Evolutionary conservation across 2,329 filamentous ascomycete species (phyloP).

Genomic region (Pseudogymnoascus sp.): DNA sequence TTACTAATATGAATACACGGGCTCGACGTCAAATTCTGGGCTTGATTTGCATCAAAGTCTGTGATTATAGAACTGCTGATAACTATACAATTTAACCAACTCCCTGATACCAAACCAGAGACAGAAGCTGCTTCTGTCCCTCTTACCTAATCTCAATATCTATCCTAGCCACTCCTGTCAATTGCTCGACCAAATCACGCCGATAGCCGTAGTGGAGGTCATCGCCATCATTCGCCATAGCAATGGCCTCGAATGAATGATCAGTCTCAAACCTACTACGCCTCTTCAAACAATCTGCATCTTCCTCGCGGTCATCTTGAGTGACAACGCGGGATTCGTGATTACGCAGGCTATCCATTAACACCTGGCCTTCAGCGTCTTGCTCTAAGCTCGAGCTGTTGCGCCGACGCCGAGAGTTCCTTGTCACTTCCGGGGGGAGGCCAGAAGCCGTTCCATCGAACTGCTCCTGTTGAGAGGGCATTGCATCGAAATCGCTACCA

Average conservation of each 20-base stretch:
- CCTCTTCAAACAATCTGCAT: not conserved
- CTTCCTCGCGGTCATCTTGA: constrained; percentile 6
- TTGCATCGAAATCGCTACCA: not conserved
- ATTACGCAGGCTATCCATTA: constrained; percentile 19
- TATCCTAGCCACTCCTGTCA: constrained; percentile 33
- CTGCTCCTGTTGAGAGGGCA: not conserved
- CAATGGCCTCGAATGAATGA: constrained; percentile 11
- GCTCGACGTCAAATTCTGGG: not conserved
- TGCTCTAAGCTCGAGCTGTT: not conserved
- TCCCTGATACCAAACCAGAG: not conserved
- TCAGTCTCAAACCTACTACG: not conserved
- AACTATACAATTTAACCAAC: constrained; percentile 3
- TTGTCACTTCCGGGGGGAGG: not conserved
- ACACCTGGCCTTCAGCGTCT: constrained; percentile 12
- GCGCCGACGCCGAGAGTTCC: not conserved
- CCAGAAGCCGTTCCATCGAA: not conserved
- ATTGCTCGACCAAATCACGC: constrained; percentile 29
- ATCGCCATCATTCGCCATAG: constrained; percentile 5
- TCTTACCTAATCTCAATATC: constrained; percentile 32
- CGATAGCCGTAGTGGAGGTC: not conserved
- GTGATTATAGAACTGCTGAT: not conserved
- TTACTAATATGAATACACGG: not conserved
- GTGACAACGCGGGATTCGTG: not conserved
- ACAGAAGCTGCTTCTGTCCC: not conserved
- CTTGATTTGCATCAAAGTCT: not conserved